Evolutionary conservation across 2,329 filamentous ascomycete genomes (phyloP).

Genomic region (Aspergillus sp.): DNA sequence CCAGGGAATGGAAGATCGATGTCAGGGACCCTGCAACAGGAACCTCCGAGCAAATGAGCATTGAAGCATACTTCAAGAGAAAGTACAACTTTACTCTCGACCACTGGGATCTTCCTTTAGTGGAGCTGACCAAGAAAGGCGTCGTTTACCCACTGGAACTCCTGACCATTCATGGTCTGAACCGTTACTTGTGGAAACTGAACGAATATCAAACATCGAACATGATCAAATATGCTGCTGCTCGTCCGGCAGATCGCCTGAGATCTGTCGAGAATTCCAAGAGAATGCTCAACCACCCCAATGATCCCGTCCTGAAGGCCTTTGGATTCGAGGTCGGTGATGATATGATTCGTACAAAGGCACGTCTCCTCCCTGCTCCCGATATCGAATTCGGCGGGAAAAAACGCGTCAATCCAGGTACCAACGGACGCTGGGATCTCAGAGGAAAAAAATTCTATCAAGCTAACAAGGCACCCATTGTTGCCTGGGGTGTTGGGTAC

Average conservation of each 20-base stretch:
- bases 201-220: constrained; percentile 65
- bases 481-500: constrained; percentile 73
- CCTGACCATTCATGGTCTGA: constrained; percentile 53
- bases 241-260: constrained; percentile 68
- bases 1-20: constrained; percentile 46
- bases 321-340: constrained; percentile 72
- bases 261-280: constrained; percentile 68
- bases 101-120: constrained; percentile 54
- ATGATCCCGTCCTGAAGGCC: constrained; percentile 68
- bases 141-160: constrained; percentile 59
- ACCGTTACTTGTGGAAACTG: constrained; percentile 60
- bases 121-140: constrained; percentile 57
- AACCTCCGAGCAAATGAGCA: constrained; percentile 50
- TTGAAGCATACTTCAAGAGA: constrained; percentile 58
- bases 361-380: constrained; percentile 69
- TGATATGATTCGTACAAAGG: constrained; percentile 66
- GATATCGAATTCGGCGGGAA: constrained; percentile 66
- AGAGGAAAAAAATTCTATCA: constrained; percentile 74
- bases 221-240: constrained; percentile 95
- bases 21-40: constrained; percentile 42
- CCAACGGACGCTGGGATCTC: constrained; percentile 80
- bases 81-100: constrained; percentile 52
- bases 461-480: constrained; percentile 62
- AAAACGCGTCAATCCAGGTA: constrained; percentile 59
- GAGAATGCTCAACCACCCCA: constrained; percentile 62